phyloP scores from a whole-genome alignment of 495 filamentous ascomycete genomes.

The Sphaerosporella brunnea region DNA sequence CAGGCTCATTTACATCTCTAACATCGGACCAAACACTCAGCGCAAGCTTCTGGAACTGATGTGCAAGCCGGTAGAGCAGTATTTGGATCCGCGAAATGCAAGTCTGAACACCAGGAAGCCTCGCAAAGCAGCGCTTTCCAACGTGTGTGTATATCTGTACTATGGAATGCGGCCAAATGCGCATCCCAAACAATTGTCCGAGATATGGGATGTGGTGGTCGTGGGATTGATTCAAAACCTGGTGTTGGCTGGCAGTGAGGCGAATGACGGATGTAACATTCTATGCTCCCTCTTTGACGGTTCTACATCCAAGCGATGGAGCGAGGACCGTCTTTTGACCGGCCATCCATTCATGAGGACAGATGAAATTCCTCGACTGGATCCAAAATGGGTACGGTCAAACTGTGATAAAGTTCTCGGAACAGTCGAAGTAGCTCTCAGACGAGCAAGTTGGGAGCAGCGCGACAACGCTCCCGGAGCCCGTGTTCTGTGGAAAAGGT shows the following conservation, averaged over 20 bases:
- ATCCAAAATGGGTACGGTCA: conserved; percentile 74
- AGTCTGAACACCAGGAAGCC: conserved; percentile 38
- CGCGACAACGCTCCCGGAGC: conserved; percentile 27
- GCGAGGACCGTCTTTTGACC: conserved; percentile 47
- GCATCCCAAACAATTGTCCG: conserved; percentile 42
- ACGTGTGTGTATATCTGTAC: conserved; percentile 66
- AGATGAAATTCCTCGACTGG: conserved; percentile 59
- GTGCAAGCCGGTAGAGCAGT: conserved; percentile 46
- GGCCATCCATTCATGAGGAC: conserved; percentile 34
- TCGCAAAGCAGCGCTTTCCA: conserved; percentile 43
- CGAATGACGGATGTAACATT: conserved; percentile 40
- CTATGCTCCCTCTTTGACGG: conserved; percentile 52
- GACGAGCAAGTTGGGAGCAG: conserved; percentile 36
- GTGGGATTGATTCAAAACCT: conserved; percentile 36
- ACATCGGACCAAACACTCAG: conserved; percentile 42
- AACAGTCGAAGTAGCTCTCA: conserved; percentile 46
- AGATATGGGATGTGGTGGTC: conserved; percentile 65
- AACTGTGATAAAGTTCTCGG: conserved; percentile 43
- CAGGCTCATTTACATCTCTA: conserved; percentile 53
- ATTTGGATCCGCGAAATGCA: conserved; percentile 45
- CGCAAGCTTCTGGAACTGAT: conserved; percentile 46
- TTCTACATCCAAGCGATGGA: conserved; percentile 49
- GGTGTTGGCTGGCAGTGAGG: conserved; percentile 28
- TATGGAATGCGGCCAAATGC: conserved; percentile 63
- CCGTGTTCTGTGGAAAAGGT: conserved; percentile 48